These are phyloP conservation scores for Peniophora sp. DNA, from an alignment of 1,284 basidiomycete genomes.

Conservation along the genomic window DNA sequence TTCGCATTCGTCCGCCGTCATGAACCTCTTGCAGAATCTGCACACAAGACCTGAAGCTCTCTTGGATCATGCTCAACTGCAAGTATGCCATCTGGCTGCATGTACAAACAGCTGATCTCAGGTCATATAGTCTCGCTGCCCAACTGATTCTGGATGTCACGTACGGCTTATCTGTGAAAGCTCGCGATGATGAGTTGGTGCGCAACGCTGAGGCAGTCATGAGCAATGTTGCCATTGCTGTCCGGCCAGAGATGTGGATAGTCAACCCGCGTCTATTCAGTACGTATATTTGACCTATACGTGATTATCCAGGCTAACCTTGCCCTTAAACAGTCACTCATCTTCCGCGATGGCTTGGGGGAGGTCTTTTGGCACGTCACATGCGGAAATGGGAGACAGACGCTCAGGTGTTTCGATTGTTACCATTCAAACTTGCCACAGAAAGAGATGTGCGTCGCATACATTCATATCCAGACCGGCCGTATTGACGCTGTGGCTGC, in stretches of 20 bases:
- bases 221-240: neutral
- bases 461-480: too few species aligned
- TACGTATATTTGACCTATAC: neutral
- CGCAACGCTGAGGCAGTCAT: neutral
- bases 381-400: neutral
- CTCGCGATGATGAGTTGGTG: neutral
- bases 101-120: too few species aligned
- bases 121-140: neutral
- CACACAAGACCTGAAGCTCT: neutral
- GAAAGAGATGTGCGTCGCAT: too few species aligned
- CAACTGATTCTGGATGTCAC: neutral
- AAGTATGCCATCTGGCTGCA: neutral
- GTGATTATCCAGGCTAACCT: neutral
- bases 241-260: neutral
- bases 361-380: too few species aligned
- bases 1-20: neutral
- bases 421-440: neutral
- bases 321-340: too few species aligned
- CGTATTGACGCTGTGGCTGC: too few species aligned
- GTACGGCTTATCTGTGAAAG: too few species aligned
- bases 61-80: neutral
- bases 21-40: neutral
- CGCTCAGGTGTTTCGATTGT: neutral
- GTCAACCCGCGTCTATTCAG: neutral
- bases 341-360: too few species aligned